Conservation (phyloP, 2,329 filamentous ascomycete genomes). For the Aspergillus nomiae region DNA sequence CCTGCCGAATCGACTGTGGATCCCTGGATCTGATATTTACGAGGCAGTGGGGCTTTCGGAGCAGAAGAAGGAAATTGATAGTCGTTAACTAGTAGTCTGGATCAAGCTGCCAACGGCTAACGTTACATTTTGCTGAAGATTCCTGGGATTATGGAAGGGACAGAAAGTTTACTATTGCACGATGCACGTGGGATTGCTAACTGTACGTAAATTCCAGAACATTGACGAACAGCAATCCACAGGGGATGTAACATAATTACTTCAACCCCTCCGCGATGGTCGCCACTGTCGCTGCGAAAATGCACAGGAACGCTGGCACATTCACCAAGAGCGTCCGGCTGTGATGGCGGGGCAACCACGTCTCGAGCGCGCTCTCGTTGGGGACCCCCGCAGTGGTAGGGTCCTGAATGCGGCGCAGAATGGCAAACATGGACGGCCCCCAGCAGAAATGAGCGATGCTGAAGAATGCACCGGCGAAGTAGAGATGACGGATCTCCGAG, state of each 20-base stretch:
- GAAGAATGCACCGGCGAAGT: slow-evolving; percentile 10
- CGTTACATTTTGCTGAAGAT: slow-evolving; percentile 7
- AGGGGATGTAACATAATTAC: neutral
- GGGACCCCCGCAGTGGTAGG: neutral
- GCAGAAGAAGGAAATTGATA: slow-evolving; percentile 4
- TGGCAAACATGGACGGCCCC: slow-evolving; percentile 12
- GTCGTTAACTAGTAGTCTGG: neutral
- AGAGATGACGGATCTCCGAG: slow-evolving; percentile 3
- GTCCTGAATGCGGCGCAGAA: slow-evolving; percentile 8
- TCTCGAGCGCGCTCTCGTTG: slow-evolving; percentile 7
- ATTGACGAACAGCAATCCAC: neutral
- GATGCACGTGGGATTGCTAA: neutral
- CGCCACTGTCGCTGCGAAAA: slow-evolving; percentile 7
- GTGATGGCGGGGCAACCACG: slow-evolving; percentile 6
- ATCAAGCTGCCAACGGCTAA: neutral
- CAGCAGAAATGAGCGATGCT: slow-evolving; percentile 13
- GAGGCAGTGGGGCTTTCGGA: neutral
- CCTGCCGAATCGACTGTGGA: neutral
- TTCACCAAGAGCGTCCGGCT: slow-evolving; percentile 9
- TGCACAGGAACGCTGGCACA: slow-evolving; percentile 9
- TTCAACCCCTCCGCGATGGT: slow-evolving; percentile 6
- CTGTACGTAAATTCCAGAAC: neutral
- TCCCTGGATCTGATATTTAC: neutral
- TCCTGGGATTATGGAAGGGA: neutral
- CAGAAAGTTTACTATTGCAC: slow-evolving; percentile 1